Evolutionary conservation across 352 stramenopile genomes (phyloP).

Genomic region (Thalassiosira livingstoniorum): DNA sequence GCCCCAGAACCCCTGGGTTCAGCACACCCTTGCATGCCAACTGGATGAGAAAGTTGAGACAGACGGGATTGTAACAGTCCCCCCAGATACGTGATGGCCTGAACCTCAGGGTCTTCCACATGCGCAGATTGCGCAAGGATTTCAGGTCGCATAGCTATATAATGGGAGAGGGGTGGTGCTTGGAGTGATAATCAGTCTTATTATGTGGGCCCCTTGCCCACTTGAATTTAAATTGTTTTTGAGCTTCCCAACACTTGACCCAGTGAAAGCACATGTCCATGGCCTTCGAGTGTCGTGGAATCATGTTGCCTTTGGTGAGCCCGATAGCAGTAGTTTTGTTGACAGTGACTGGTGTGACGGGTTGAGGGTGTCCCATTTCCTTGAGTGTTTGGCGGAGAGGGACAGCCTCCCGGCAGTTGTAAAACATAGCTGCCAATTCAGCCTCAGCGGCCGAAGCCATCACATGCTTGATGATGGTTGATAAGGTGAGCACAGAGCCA

Average conservation of each 20-base stretch:
- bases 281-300: conserved; percentile 17
- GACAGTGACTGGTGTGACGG: conserved; percentile 21
- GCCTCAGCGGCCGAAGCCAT: conserved; percentile 26
- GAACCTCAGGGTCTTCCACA: too few relatives aligned
- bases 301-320: conserved; percentile 19
- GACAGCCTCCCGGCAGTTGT: conserved; percentile 7
- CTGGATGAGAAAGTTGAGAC: too few relatives aligned
- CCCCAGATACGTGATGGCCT: too few relatives aligned
- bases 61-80: too few relatives aligned
- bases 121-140: too few relatives aligned
- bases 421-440: conserved; percentile 28
- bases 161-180: too few relatives aligned
- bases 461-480: conserved; percentile 4
- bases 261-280: conserved; percentile 40
- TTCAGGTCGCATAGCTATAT: too few relatives aligned
- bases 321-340: conserved; percentile 36
- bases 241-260: not conserved
- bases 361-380: conserved; percentile 37
- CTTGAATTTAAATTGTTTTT: too few relatives aligned
- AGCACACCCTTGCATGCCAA: too few relatives aligned
- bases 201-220: not conserved
- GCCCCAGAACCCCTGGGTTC: too few relatives aligned
- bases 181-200: not conserved
- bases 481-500: not conserved
- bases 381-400: conserved; percentile 1